These are phyloP conservation scores for Metschnikowia reukaufii DNA, from an alignment of 805 yeast genomes.

Conservation along the genomic window DNA sequence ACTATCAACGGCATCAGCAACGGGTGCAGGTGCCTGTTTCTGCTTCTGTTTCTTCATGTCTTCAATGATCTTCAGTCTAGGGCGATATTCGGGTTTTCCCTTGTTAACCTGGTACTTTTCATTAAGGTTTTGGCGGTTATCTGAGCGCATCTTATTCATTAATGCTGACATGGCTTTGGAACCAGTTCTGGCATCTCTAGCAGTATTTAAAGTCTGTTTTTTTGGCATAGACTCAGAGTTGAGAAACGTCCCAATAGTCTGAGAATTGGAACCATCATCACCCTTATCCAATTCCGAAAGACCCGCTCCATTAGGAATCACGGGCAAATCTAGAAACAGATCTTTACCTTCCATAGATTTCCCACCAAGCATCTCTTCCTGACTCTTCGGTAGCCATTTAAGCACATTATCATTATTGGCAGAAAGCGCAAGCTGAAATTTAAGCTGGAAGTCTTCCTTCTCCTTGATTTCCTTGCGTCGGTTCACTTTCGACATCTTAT, in stretches of 20 bases:
- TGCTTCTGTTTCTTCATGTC: conserved; percentile 8
- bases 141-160: conserved; percentile 36
- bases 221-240: conserved; percentile 10
- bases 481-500: conserved; percentile 22
- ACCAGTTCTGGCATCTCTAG: conserved; percentile 16
- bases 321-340: conserved; percentile 34
- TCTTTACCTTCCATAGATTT: conserved; percentile 6
- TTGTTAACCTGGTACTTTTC: conserved; percentile 5
- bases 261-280: background rate
- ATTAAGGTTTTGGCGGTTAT: conserved; percentile 19
- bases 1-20: conserved; percentile 7
- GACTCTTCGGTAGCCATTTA: conserved; percentile 37
- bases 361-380: background rate
- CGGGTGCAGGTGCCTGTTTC: background rate
- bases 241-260: conserved; percentile 33
- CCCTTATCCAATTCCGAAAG: conserved; percentile 22
- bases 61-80: conserved; percentile 12
- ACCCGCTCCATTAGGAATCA: conserved; percentile 34
- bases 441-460: conserved; percentile 48
- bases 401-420: conserved; percentile 34
- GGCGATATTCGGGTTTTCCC: background rate
- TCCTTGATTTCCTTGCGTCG: conserved; percentile 45
- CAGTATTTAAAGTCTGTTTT: conserved; percentile 4
- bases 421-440: conserved; percentile 44
- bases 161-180: conserved; percentile 40